Evolutionary conservation across 768 basidiomycete species (phyloP).

Genomic region (Megacollybia marginata): DNA sequence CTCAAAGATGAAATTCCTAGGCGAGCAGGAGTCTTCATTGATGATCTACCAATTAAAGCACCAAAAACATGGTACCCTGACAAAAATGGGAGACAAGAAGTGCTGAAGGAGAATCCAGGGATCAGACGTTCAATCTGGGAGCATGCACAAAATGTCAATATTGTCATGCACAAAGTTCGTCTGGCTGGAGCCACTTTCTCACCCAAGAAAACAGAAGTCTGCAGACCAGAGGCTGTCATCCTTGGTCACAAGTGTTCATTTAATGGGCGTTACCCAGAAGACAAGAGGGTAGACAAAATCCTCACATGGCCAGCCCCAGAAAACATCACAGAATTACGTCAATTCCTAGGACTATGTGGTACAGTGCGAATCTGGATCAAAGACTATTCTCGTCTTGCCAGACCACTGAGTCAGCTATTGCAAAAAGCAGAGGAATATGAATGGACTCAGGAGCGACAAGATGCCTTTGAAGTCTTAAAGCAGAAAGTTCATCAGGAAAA

Average conservation of each 20-base stretch:
- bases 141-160: constrained; percentile 20
- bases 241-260: constrained; percentile 25
- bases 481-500: no score
- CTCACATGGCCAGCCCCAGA: constrained; percentile 11
- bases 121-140: constrained; percentile 28
- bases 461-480: constrained; percentile 15
- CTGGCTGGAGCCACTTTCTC: constrained; percentile 20
- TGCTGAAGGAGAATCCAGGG: constrained; percentile 10
- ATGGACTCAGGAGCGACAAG: constrained; percentile 15
- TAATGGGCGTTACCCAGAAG: constrained; percentile 22
- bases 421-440: constrained; percentile 13
- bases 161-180: constrained; percentile 18
- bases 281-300: constrained; percentile 18
- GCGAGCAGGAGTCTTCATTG: constrained; percentile 18
- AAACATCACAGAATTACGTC: constrained; percentile 11
- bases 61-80: constrained; percentile 22
- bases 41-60: constrained; percentile 24
- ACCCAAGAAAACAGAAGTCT: constrained; percentile 9
- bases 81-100: constrained; percentile 12
- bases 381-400: constrained; percentile 7
- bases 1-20: constrained; percentile 20
- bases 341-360: constrained; percentile 17
- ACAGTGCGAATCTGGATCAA: constrained; percentile 16
- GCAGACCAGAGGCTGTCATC: constrained; percentile 12
- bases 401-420: constrained; percentile 13